Percentiles rank a stretch among this genome's conserved stretches.
Conservation (phyloP, 1,284 basidiomycete species). For the Trichosporon sp. region DNA sequence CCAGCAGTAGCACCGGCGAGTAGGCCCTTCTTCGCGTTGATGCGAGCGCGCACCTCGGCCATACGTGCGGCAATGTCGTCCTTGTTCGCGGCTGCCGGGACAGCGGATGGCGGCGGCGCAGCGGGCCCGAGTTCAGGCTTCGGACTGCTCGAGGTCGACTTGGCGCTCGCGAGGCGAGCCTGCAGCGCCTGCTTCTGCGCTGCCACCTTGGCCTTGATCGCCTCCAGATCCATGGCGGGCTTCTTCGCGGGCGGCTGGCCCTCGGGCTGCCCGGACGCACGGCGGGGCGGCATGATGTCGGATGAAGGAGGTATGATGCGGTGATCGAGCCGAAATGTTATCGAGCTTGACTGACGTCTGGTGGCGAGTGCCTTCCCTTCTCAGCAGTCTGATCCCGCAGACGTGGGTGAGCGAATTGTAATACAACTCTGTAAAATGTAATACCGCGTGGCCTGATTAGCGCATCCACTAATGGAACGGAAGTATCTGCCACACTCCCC, state of each 20-base stretch:
- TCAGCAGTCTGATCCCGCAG: no score
- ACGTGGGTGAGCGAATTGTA: background rate
- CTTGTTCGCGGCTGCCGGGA: slow-evolving; percentile 35
- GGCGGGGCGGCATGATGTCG: slow-evolving; percentile 18
- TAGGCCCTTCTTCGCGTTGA: slow-evolving; percentile 68
- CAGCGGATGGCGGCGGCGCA: background rate
- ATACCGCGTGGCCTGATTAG: background rate
- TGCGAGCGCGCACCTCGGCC: slow-evolving; percentile 75
- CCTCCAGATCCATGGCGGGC: slow-evolving; percentile 30
- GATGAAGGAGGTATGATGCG: background rate
- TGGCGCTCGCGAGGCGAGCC: slow-evolving; percentile 56
- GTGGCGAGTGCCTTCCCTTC: background rate
- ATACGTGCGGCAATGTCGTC: slow-evolving; percentile 69
- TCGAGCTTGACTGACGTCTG: background rate
- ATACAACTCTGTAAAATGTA: background rate
- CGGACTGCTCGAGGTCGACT: slow-evolving; percentile 50
- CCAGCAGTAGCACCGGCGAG: slow-evolving; percentile 10
- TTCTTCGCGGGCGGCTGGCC: slow-evolving; percentile 36
- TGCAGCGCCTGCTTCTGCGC: slow-evolving; percentile 80
- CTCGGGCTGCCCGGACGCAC: slow-evolving; percentile 30
- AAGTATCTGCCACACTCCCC: slow-evolving; percentile 5
- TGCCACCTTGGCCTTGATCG: slow-evolving; percentile 69
- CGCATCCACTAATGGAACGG: background rate
- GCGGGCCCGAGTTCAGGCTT: slow-evolving; percentile 9
- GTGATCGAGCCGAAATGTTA: background rate